These are phyloP conservation scores for Fusarium fujikuroi DNA, from an alignment of 2,329 filamentous ascomycete species.

Conservation along the genomic window DNA sequence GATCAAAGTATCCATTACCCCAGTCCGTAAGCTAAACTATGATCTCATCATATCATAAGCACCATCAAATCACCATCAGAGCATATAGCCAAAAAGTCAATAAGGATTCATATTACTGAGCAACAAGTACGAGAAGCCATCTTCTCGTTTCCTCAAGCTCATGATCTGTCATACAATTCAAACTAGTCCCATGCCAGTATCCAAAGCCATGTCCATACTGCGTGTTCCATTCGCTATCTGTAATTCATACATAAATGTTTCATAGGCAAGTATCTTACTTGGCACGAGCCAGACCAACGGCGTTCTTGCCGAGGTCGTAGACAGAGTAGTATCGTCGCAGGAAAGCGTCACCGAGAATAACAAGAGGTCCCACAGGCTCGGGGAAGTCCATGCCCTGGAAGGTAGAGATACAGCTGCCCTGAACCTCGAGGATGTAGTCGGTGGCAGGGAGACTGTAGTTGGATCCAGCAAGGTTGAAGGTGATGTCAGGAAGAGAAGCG, in stretches of 20 bases:
- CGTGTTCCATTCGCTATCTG: conserved; percentile 33
- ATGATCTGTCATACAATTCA: conserved; percentile 28
- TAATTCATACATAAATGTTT: conserved; percentile 28
- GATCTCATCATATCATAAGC: conserved; percentile 6
- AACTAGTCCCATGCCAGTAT: conserved; percentile 32
- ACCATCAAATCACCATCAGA: neutral
- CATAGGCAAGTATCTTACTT: conserved; percentile 59
- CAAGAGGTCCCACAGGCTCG: conserved; percentile 87
- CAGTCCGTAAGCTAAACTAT: neutral
- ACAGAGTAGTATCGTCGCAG: conserved; percentile 92
- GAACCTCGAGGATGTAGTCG: conserved; percentile 96
- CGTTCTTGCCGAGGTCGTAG: conserved; percentile 90
- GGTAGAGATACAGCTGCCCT: conserved; percentile 94
- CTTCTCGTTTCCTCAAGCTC: conserved; percentile 12
- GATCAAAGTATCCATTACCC: neutral
- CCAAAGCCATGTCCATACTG: conserved; percentile 33
- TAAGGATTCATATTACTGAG: conserved; percentile 40
- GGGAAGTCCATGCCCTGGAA: conserved; percentile 98
- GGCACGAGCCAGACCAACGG: conserved; percentile 88
- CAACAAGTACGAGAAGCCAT: conserved; percentile 25
- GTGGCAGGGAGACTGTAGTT: conserved; percentile 90
- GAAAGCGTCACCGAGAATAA: conserved; percentile 92
- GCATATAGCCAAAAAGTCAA: conserved; percentile 11
- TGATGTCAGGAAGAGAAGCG: conserved; percentile 85
- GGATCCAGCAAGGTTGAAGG: conserved; percentile 88